phyloP scores from a whole-genome alignment of 768 basidiomycete species.

The Suillus subluteus region DNA sequence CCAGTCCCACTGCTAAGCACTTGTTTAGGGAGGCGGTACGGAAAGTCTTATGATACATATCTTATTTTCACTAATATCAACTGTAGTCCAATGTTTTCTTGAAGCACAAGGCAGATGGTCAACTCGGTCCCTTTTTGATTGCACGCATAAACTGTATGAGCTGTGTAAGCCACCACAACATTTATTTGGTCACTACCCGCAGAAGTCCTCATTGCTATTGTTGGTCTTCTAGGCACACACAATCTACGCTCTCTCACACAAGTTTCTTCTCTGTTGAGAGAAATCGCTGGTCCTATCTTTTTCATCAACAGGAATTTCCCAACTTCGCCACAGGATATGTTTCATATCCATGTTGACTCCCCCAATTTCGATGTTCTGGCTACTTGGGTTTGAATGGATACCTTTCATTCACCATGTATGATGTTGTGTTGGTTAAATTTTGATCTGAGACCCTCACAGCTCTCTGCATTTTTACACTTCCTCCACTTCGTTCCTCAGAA shows the following conservation, averaged over 20 bases:
- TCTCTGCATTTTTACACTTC: background rate
- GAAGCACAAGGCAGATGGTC: background rate
- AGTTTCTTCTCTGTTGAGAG: background rate
- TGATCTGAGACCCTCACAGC: background rate
- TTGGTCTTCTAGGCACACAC: background rate
- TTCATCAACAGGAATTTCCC: background rate
- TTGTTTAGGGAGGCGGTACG: background rate
- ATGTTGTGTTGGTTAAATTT: background rate
- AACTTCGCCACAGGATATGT: background rate
- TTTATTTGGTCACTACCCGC: background rate
- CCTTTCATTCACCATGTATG: background rate
- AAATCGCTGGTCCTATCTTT: background rate
- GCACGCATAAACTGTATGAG: background rate
- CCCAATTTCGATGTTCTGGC: background rate
- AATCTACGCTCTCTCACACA: background rate
- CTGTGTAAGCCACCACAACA: background rate
- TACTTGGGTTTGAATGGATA: background rate
- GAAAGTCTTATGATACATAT: background rate
- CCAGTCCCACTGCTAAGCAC: background rate
- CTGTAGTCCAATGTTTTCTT: no score
- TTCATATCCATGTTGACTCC: background rate
- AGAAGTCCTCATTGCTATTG: background rate
- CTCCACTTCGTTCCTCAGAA: background rate
- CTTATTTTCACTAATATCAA: background rate
- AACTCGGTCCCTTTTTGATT: background rate